Evolutionary conservation across 306 rosid species (phyloP), one percentile per base, ranked within the genome.

Genomic region (Glycine tomentella): DNA sequence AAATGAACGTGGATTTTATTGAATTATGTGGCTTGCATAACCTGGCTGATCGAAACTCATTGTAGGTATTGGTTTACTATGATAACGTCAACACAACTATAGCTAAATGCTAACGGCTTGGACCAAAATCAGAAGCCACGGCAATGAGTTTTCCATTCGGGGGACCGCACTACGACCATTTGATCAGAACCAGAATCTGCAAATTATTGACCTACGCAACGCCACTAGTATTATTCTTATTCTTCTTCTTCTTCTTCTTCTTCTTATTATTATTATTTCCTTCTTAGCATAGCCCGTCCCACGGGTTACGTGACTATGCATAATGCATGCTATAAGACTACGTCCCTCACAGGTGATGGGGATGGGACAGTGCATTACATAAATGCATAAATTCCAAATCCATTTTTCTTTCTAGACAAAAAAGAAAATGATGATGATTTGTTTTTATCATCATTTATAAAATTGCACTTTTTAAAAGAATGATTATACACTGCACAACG

Each of bases 251-350:
- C n/a, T n/a, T n/a, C n/a, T n/a, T n/a, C n/a, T n/a, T n/a, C n/a
- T n/a, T n/a, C n/a, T n/a, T n/a, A 9, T 42, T 64, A 71, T 46
- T 59, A 3, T 56, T 31, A 4, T 46, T 49, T 20, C 67, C 42
- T 36, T 2, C 14, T 65, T 65, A 46, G 40, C 25, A 42, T 42
- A 6, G 46, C 46, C 46, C 14, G 15, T 48, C 83, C 31, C 74
- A 44, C 15, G 31, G 6, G 65, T 85, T 79, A 77, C 62, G 70
- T 81, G 81, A 85, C 85, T 83, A 68, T 85, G 70, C 81, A 82
- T 44, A 72, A 57, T 85, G 88, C 86, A 82, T 78, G 77, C 74
- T 78, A 70, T 70, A 53, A n/a, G 65, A 80, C 66, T 78, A 73
- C 80, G 76, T 78, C 40, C 75, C 79, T 65, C 77, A 38, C 25